Evolutionary conservation across 495 filamentous ascomycete genomes (phyloP).

Genomic region (Penicillium steckii): DNA sequence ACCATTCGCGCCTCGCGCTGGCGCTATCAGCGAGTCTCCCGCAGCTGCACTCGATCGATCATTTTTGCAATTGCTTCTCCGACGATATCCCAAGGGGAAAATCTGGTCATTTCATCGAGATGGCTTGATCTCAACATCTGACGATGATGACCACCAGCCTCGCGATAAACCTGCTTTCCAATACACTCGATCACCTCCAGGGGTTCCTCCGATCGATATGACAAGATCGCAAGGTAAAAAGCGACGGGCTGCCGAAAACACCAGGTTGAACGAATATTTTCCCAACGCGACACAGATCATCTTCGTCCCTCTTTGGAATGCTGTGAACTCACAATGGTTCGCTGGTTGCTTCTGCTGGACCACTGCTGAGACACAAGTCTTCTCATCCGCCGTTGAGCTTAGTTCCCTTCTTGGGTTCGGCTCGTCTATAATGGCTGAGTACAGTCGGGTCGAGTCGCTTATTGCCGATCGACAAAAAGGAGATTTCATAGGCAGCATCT

Average conservation of each 20-base stretch:
- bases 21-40: slow-evolving; percentile 29
- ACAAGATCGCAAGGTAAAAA: slow-evolving; percentile 41
- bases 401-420: slow-evolving; percentile 62
- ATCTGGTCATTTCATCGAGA: slow-evolving; percentile 65
- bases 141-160: slow-evolving; percentile 36
- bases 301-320: slow-evolving; percentile 66
- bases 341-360: slow-evolving; percentile 66
- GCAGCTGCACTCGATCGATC: slow-evolving; percentile 37
- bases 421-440: slow-evolving; percentile 67
- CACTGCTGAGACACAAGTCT: slow-evolving; percentile 40
- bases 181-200: slow-evolving; percentile 8
- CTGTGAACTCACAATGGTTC: slow-evolving; percentile 67
- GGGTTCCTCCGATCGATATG: slow-evolving; percentile 16
- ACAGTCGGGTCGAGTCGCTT: slow-evolving; percentile 58
- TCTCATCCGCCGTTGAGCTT: slow-evolving; percentile 41
- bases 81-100: slow-evolving; percentile 60
- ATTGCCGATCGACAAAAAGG: slow-evolving; percentile 63
- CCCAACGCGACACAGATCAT: slow-evolving; percentile 44
- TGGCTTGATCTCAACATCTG: slow-evolving; percentile 40
- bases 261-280: slow-evolving; percentile 44
- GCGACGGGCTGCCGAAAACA: slow-evolving; percentile 42
- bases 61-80: slow-evolving; percentile 52
- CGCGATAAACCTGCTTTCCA: slow-evolving; percentile 14
- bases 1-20: slow-evolving; percentile 38
- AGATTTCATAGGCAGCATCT: slow-evolving; percentile 76